These are phyloP conservation scores for Xenosphaeropsis pyriputrescens DNA, from an alignment of 2,329 filamentous ascomycete species.

Conservation along the genomic window DNA sequence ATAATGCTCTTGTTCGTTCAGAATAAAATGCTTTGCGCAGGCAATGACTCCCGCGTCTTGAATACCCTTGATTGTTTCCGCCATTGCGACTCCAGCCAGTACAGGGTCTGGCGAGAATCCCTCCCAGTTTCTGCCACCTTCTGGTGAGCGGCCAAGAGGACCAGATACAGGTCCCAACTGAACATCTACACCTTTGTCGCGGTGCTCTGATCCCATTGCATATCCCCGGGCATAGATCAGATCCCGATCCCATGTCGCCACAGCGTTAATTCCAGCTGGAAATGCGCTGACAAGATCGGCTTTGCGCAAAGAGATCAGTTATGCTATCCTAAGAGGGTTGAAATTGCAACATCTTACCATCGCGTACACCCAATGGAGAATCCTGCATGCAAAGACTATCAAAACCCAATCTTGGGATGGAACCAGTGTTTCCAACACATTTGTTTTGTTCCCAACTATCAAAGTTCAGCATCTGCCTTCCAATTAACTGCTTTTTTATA, in stretches of 20 bases:
- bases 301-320: background rate
- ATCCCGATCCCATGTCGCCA: slow-evolving; percentile 58
- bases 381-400: slow-evolving; percentile 17
- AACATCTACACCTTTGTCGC: slow-evolving; percentile 56
- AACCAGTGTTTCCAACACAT: slow-evolving; percentile 18
- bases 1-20: slow-evolving; percentile 54
- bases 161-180: slow-evolving; percentile 63
- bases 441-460: slow-evolving; percentile 13
- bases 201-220: slow-evolving; percentile 55
- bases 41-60: slow-evolving; percentile 72
- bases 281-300: slow-evolving; percentile 65
- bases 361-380: slow-evolving; percentile 22
- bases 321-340: too few relatives aligned
- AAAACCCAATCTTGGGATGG: slow-evolving; percentile 16
- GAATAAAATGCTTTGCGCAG: slow-evolving; percentile 59
- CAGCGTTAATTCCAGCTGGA: slow-evolving; percentile 61
- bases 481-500: too few relatives aligned
- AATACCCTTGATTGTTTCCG: slow-evolving; percentile 63
- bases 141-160: slow-evolving; percentile 49
- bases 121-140: slow-evolving; percentile 58
- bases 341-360: slow-evolving; percentile 14
- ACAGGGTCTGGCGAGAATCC: slow-evolving; percentile 60
- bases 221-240: slow-evolving; percentile 52
- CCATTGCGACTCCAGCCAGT: slow-evolving; percentile 57
- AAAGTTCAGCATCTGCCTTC: too few relatives aligned